phyloP scores from a whole-genome alignment of 2,329 filamentous ascomycete species.

The Talaromyces sp. region DNA sequence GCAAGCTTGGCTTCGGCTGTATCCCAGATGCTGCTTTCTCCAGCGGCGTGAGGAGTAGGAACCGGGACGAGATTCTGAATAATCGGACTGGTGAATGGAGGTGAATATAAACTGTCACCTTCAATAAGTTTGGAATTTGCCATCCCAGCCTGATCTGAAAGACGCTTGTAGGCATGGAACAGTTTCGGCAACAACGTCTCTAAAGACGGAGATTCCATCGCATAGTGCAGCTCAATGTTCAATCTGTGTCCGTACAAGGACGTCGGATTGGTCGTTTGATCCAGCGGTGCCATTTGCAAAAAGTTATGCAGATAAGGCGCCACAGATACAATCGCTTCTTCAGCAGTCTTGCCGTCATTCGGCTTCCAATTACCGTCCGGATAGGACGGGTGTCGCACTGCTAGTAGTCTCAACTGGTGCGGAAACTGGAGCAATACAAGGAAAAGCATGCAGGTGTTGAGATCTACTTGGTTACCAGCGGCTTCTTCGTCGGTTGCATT shows the following conservation, averaged over 20 bases:
- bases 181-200: slow-evolving; percentile 17
- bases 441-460: not conserved
- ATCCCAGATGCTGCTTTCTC: slow-evolving; percentile 11
- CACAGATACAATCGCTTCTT: not conserved
- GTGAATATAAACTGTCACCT: slow-evolving; percentile 24
- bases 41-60: slow-evolving; percentile 17
- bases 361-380: slow-evolving; percentile 15
- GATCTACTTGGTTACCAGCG: not conserved
- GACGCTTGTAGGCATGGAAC: slow-evolving; percentile 19
- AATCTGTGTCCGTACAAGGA: slow-evolving; percentile 22
- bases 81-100: slow-evolving; percentile 27
- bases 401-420: slow-evolving; percentile 9
- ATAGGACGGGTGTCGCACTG: not conserved
- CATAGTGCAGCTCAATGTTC: slow-evolving; percentile 23
- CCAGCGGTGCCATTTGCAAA: not conserved
- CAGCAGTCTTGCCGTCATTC: slow-evolving; percentile 2
- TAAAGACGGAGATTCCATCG: slow-evolving; percentile 20
- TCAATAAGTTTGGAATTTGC: slow-evolving; percentile 26
- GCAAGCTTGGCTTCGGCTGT: slow-evolving; percentile 6
- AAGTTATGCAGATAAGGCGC: slow-evolving; percentile 12
- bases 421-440: not conserved
- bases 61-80: slow-evolving; percentile 24
- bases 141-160: slow-evolving; percentile 24
- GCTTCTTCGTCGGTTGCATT: slow-evolving; percentile 10
- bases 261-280: not conserved